Base-by-base conservation (phyloP, 2,329 filamentous ascomycete genomes). In the Talaromyces islandicus region DNA sequence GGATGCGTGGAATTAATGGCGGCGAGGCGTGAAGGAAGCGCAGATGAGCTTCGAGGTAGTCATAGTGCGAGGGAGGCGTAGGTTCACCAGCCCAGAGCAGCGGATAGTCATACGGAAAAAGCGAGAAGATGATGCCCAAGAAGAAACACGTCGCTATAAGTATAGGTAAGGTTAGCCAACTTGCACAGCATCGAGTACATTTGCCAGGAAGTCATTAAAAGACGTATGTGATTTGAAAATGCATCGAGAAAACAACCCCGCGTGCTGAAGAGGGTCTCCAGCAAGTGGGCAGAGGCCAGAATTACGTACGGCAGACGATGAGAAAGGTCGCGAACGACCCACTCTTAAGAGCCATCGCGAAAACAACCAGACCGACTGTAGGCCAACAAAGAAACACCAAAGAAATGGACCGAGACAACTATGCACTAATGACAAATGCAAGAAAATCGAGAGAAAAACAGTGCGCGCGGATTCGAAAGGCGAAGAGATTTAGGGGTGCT, bases 121-220 rank as follows among this genome's bases (percentile, higher is more conserved):
- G 87, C 69, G 92, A 92, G 84, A 97, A 99, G 77, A 99, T 88
- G 75, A 97, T 92, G 69, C 94, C 94, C 65, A 99, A 89, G 85
- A 97, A 96, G 85, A 99, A 99, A 77, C 91, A 96, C 66, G 90
- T 92, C 65, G 89, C 89, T 92, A 68, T 41, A 54, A 11, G 43
- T 56, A 19, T 6, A 27, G 38, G 14, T n/a, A 43, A 35, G 43
- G 21, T 62, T 50, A 57, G 59, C 7, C 24, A 24, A 7, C 19
- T 46, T 17, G 43, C 19, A 46, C 21, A 21, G 21, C n/a, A 57
- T 17, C 29, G 43, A 56, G 48, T 5, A n/a, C 38, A 14, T 38
- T 3, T 56, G 25, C 12, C 32, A 46, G 17, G n/a, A 46, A 12
- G 21, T 11, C n/a, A 24, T 46, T n/a, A n/a, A 14, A 24, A 38